Evolutionary conservation across 2,329 filamentous ascomycete species (phyloP).

Genomic region (Cladosporium cucumerinum): DNA sequence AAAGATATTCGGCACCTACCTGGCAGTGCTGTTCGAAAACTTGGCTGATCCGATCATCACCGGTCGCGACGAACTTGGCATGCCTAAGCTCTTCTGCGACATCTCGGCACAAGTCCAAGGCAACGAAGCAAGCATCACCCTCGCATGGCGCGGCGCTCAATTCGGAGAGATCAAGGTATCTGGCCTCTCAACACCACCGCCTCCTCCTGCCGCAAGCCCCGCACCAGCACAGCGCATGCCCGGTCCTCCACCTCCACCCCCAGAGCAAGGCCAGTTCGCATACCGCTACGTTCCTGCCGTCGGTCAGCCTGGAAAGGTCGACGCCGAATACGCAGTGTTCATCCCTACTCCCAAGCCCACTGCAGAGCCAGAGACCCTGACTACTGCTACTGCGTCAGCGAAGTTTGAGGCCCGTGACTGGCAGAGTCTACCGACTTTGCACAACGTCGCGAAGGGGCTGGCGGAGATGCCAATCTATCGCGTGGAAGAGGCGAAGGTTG

Average conservation of each 20-base stretch:
- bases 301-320: conserved; percentile 49
- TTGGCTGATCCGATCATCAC: conserved; percentile 59
- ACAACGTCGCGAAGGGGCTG: conserved; percentile 54
- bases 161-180: conserved; percentile 35
- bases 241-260: conserved; percentile 20
- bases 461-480: conserved; percentile 57
- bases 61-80: conserved; percentile 59
- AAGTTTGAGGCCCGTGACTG: conserved; percentile 50
- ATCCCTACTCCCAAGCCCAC: conserved; percentile 36
- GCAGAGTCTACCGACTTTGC: conserved; percentile 58
- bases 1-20: conserved; percentile 50
- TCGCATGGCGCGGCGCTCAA: conserved; percentile 36
- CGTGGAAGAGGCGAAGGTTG: conserved; percentile 54
- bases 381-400: conserved; percentile 44
- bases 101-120: conserved; percentile 20
- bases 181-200: conserved; percentile 21
- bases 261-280: conserved; percentile 51
- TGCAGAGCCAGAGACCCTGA: conserved; percentile 31
- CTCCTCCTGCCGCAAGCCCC: not conserved
- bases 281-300: conserved; percentile 58
- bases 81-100: conserved; percentile 49
- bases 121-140: conserved; percentile 18
- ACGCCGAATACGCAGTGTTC: conserved; percentile 53
- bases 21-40: conserved; percentile 58
- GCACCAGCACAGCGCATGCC: conserved; percentile 11